Base-by-base conservation (phyloP, 2,329 filamentous ascomycete species). In the Colletotrichum plurivorum region DNA sequence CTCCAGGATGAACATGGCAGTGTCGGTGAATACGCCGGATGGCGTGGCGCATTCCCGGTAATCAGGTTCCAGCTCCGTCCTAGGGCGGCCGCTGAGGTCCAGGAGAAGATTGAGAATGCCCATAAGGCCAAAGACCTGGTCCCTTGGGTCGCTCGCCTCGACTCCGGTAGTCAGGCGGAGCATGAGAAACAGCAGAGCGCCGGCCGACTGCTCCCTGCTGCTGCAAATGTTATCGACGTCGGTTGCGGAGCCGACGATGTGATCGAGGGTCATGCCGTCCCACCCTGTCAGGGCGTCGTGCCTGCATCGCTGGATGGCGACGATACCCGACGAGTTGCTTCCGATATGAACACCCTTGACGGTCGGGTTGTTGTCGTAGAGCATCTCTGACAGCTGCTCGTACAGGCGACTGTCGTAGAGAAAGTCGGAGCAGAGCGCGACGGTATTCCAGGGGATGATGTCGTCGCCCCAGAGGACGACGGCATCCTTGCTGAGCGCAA, bases 121-220 rank as follows among this genome's bases (percentile, higher is more conserved):
- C 20, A 72, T 61, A 22, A 70, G 58, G n/a, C 71, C 55, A 36
- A 71, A 72, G 2, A 71, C 63, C 39, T 71, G 71, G 41, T 72
- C 71, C 36, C 69, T 61, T 2, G 66, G 61, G 22, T 72, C 71
- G 22, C 61, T 70, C 15, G 71, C 71, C 25, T 71, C 66, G n/a
- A 71, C 71, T 13, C 61, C 69, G 31, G 46, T 52, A n/a, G 58
- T 72, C 54, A 51, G 25, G 25, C 36, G 64, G 45, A 63, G 69
- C 64, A 71, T 67, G 36, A 67, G 53, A 49, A 72, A 63, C 31
- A 72, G 36, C 57, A 65, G 20, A 48, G 69, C 71, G 49, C 70
- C 57, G 15, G 46, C 66, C 10, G 61, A 43, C 27, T 43, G 36
- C 5, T 10, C 22, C 20, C 16, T 45, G 25, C 25, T 22, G 56